Evolutionary conservation across 1,284 basidiomycete genomes (phyloP), one percentile per base, ranked within the genome.

Genomic region (Phylloboletellus chloephorus): DNA sequence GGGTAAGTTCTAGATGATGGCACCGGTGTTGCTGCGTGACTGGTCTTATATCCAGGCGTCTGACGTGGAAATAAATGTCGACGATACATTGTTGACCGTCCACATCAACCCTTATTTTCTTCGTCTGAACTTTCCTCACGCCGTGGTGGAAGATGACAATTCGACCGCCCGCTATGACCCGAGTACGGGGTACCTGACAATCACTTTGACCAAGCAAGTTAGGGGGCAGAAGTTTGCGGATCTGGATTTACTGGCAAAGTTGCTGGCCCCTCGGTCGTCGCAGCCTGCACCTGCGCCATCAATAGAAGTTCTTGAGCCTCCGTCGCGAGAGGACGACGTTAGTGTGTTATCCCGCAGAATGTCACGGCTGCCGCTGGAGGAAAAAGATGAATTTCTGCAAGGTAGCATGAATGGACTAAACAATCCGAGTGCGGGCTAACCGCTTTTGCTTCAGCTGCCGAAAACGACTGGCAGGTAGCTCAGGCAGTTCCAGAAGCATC

Each of bases 101-200:
- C 79, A 89, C 56, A 74, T 88, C 57, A 83, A 81, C 46, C 86
- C 86, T 4, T 90, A 89, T 57, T 89, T 83, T 54, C 70, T 90
- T 41, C 80, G 86, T 3, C 70, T 90, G 46, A 78, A 78, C 53
- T 85, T 90, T 56, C 67, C 80, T 21, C 70, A 78, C 55, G 51
- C 72, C 2, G 52, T 78, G 45, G 55, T 78, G 25, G 86, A 88
- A 51, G 86, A 89, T 50, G 81, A 86, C 44, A 61, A 67, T 19
- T 80, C 85, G 15, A 74, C 74, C 21, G 87, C 86, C 2, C 57
- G 67, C 49, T 90, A 89, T 55, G 81, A 89, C 58, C 76, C 86
- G 26, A 69, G 71, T 31, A 73, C 79, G 16, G 87, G 86, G 9
- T 76, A 79, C 56, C 67, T 90, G 50, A 82, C 74, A 16, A 67